Evolutionary conservation across 257 asterid species (phyloP).

Genomic region (Jacaranda copaia): DNA sequence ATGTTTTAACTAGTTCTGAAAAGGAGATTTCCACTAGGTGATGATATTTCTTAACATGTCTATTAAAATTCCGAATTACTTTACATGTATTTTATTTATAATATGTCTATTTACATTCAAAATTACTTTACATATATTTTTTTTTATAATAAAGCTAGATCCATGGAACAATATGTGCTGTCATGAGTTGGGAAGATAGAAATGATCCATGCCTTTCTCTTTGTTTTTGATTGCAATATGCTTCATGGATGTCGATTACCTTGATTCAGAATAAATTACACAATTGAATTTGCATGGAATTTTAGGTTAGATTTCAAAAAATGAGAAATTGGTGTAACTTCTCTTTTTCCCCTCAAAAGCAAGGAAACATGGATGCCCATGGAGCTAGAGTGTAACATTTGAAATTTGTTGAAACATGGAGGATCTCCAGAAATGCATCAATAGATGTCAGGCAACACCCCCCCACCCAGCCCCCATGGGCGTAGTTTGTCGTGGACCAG

Average conservation of each 20-base stretch:
- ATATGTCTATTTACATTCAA: constrained; percentile 10
- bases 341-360: constrained; percentile 18
- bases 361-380: constrained; percentile 10
- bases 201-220: constrained; percentile 7
- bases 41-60: constrained; percentile 29
- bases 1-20: constrained; percentile 59
- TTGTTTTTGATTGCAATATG: constrained; percentile 6
- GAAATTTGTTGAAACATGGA: constrained; percentile 3
- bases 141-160: constrained; percentile 21
- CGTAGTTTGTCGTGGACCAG: not conserved
- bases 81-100: constrained; percentile 1
- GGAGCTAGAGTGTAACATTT: constrained; percentile 12
- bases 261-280: constrained; percentile 6
- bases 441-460: not conserved
- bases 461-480: not conserved
- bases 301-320: constrained; percentile 16
- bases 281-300: constrained; percentile 13
- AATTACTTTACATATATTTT: constrained; percentile 15
- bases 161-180: constrained; percentile 13
- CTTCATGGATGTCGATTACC: constrained; percentile 4
- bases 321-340: constrained; percentile 12
- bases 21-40: constrained; percentile 83
- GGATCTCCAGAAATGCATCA: constrained; percentile 9
- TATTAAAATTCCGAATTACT: constrained; percentile 4
- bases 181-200: constrained; percentile 20